These are phyloP conservation scores for Spiraea crenata DNA, from an alignment of 331 rosid genomes.

Conservation along the genomic window DNA sequence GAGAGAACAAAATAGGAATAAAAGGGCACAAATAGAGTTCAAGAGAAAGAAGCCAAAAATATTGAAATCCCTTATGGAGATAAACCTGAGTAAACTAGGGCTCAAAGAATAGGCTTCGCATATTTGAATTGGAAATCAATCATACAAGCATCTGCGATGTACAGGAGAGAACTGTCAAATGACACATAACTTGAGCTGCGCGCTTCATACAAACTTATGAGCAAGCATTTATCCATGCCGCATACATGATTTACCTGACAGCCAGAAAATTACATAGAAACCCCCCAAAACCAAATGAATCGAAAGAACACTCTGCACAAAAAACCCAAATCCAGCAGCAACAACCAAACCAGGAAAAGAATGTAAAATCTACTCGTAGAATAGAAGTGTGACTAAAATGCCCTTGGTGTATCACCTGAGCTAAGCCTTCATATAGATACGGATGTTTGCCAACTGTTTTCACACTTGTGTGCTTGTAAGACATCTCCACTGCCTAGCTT, in stretches of 20 bases:
- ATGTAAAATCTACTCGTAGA: constrained; percentile 20
- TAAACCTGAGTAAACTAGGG: neutral
- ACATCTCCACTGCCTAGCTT: constrained; percentile 69
- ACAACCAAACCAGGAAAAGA: constrained; percentile 42
- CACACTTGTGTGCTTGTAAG: constrained; percentile 59
- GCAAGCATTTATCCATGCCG: constrained; percentile 28
- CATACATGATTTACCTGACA: constrained; percentile 39
- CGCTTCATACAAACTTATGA: constrained; percentile 33
- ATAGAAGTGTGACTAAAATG: constrained; percentile 25
- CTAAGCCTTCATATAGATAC: constrained; percentile 22
- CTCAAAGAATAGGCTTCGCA: constrained; percentile 16
- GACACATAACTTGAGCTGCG: constrained; percentile 35
- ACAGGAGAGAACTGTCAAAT: constrained; percentile 42
- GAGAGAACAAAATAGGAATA: neutral
- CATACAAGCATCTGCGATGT: constrained; percentile 41
- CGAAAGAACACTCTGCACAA: constrained; percentile 43
- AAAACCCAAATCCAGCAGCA: constrained; percentile 32
- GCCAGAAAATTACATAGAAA: constrained; percentile 44
- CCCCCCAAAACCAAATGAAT: constrained; percentile 32
- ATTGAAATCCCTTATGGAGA: neutral
- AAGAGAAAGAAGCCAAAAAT: neutral
- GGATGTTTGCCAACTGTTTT: constrained; percentile 27
- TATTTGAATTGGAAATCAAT: constrained; percentile 22
- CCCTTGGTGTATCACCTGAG: constrained; percentile 30
- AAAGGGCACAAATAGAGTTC: neutral